Evolutionary conservation across 164 flowering plant genomes (phyloP).

Genomic region (Annona cherimola): DNA sequence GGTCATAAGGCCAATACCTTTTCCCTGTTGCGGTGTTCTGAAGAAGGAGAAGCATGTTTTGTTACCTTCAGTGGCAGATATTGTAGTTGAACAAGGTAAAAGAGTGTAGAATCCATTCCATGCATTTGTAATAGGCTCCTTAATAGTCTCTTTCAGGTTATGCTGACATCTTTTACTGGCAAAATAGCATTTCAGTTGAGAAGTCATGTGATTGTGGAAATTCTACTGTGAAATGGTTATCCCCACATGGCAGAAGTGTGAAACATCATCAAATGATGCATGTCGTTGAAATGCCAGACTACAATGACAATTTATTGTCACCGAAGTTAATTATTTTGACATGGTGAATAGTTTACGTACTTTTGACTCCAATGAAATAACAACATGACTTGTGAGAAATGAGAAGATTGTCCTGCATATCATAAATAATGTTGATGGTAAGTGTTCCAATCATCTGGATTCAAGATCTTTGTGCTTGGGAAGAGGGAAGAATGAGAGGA

Average conservation of each 20-base stretch:
- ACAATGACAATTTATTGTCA: no score
- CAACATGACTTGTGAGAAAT: no score
- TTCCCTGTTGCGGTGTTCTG: constrained; percentile 71
- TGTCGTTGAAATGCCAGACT: no score
- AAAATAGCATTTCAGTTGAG: not conserved
- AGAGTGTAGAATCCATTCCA: not conserved
- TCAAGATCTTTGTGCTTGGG: no score
- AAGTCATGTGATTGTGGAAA: not conserved
- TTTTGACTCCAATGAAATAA: no score
- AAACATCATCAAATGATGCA: not conserved
- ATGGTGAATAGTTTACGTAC: no score
- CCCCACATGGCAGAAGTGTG: not conserved
- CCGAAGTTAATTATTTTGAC: no score
- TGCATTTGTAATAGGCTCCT: not conserved
- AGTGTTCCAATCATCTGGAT: no score
- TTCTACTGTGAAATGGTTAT: not conserved
- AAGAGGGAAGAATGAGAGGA: no score
- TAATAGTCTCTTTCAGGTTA: not conserved
- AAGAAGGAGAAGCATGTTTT: constrained; percentile 75
- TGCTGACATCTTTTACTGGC: not conserved
- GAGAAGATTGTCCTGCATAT: no score
- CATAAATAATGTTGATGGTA: no score
- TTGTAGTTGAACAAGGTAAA: constrained; percentile 79
- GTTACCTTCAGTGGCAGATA: constrained; percentile 60
- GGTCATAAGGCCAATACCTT: constrained; percentile 65